phyloP scores from a whole-genome alignment of 768 basidiomycete genomes.

The Rhodotorula paludigena region DNA sequence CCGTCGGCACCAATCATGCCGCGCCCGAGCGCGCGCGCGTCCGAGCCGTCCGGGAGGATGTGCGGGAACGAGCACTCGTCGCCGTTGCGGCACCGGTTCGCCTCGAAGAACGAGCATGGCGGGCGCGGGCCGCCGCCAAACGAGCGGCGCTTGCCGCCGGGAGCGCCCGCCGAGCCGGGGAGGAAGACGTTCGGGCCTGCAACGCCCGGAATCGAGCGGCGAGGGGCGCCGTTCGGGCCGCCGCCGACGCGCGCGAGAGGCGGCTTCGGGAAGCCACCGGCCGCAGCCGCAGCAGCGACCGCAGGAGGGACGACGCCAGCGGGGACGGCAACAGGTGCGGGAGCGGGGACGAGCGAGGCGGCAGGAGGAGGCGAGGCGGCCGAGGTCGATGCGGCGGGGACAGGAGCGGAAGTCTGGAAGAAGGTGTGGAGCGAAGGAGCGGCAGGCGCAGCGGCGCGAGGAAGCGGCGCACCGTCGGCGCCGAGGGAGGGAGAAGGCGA shows the following conservation, averaged over 20 bases:
- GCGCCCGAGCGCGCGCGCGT: slow-evolving; percentile 30
- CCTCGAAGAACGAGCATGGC: slow-evolving; percentile 41
- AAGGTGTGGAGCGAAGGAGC: slow-evolving; percentile 32
- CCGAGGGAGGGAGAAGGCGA: background rate
- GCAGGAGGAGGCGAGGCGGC: slow-evolving; percentile 4
- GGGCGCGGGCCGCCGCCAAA: slow-evolving; percentile 17
- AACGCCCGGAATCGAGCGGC: background rate
- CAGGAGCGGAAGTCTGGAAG: slow-evolving; percentile 28
- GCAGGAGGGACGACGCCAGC: background rate
- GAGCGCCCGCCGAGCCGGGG: no score
- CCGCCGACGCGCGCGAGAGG: background rate
- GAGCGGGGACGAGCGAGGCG: background rate
- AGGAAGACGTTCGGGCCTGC: background rate
- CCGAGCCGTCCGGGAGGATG: slow-evolving; percentile 32
- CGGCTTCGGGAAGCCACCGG: background rate
- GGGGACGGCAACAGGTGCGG: slow-evolving; percentile 1
- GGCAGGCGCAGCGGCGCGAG: no score
- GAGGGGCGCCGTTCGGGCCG: slow-evolving; percentile 7
- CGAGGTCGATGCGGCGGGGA: background rate
- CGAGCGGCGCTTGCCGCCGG: slow-evolving; percentile 6
- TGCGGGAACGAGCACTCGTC: slow-evolving; percentile 39
- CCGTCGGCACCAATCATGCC: slow-evolving; percentile 35
- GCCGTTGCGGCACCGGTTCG: slow-evolving; percentile 40
- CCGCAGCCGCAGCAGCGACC: background rate
- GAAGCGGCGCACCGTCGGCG: background rate